These are phyloP conservation scores for Hordeum marinum DNA, from an alignment of 176 grass and related monocot genomes.

Conservation along the genomic window DNA sequence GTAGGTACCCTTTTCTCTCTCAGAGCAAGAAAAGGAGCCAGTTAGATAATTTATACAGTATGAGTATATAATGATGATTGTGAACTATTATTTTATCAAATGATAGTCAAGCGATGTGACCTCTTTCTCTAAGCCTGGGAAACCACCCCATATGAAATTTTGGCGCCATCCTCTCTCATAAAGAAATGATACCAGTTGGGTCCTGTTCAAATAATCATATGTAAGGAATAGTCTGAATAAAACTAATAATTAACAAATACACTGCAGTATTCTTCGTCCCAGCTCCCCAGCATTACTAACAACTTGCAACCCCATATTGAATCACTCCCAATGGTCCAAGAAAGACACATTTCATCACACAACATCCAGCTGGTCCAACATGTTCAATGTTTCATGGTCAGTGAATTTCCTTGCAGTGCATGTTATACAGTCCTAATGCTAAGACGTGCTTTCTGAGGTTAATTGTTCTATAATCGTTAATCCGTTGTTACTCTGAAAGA, in stretches of 20 bases:
- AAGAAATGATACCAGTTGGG: constrained; percentile 73
- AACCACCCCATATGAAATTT: constrained; percentile 91
- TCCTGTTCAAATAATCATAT: constrained; percentile 51
- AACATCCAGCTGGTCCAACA: not conserved
- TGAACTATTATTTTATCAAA: too few relatives aligned
- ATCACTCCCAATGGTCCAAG: not conserved
- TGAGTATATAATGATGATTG: not conserved
- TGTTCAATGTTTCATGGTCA: not conserved
- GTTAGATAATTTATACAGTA: not conserved
- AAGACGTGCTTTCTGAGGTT: not conserved
- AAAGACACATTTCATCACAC: not conserved
- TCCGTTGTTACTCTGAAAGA: not conserved
- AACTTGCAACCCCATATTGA: not conserved
- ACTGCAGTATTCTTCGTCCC: not conserved
- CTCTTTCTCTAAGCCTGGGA: constrained; percentile 85
- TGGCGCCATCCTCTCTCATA: constrained; percentile 97
- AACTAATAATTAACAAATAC: not conserved
- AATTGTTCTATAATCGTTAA: not conserved
- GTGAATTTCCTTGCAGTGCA: not conserved
- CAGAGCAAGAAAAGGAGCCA: not conserved
- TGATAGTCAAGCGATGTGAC: constrained; percentile 30
- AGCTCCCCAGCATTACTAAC: not conserved
- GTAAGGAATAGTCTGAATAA: constrained; percentile 3
- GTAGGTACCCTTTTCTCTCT: not conserved
- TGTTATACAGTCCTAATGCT: not conserved